Conservation (phyloP, 768 basidiomycete species). For the Pleurotus djamor region DNA sequence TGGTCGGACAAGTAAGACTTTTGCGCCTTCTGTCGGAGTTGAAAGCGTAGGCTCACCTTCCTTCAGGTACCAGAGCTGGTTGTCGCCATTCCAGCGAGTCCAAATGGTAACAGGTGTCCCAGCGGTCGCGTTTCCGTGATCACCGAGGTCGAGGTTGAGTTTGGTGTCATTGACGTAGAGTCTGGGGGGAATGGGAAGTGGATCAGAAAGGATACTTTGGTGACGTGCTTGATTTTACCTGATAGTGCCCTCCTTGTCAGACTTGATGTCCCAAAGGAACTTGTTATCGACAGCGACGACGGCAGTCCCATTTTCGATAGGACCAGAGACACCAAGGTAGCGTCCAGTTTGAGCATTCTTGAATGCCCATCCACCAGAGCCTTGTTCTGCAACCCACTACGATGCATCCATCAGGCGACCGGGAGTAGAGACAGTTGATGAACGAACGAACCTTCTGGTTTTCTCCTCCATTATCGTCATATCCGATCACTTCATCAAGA, state of each 20-base stretch:
- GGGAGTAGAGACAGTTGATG: neutral
- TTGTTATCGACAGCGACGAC: conserved; percentile 34
- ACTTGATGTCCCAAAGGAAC: conserved; percentile 49
- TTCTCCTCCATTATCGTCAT: conserved; percentile 31
- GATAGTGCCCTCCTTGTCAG: conserved; percentile 31
- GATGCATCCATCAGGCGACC: neutral
- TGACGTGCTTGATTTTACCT: neutral
- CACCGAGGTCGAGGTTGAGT: conserved; percentile 1
- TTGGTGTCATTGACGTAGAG: neutral
- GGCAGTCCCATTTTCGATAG: conserved; percentile 34
- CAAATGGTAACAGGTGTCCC: neutral
- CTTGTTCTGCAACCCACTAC: conserved; percentile 49
- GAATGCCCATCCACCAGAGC: conserved; percentile 36
- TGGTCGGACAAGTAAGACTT: no score
- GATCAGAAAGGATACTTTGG: conserved; percentile 13
- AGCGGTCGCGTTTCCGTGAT: conserved; percentile 3
- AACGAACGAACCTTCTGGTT: conserved; percentile 40
- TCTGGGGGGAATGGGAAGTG: neutral
- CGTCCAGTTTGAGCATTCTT: conserved; percentile 35
- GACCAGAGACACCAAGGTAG: conserved; percentile 39
- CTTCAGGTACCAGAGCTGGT: neutral
- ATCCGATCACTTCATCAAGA: conserved; percentile 46
- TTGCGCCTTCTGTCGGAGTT: neutral
- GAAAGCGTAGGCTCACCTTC: neutral
- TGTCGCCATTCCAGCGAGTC: neutral